Evolutionary conservation across 2,329 filamentous ascomycete genomes (phyloP).

Genomic region (Passalora sequoiae): DNA sequence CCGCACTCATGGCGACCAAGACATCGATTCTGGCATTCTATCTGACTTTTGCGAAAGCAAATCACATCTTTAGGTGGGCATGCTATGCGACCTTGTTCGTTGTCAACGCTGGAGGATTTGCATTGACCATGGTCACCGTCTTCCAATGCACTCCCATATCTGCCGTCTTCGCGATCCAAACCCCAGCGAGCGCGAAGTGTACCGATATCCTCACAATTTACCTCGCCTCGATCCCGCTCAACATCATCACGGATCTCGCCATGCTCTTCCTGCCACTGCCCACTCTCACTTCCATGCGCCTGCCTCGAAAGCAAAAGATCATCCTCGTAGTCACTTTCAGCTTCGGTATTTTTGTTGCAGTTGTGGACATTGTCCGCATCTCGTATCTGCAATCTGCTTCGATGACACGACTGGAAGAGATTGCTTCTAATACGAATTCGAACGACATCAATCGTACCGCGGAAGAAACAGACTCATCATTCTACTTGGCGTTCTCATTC

Average conservation of each 20-base stretch:
- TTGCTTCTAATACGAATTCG: slow-evolving; percentile 12
- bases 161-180: slow-evolving; percentile 59
- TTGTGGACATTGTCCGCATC: slow-evolving; percentile 84
- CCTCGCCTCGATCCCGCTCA: slow-evolving; percentile 75
- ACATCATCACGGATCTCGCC: slow-evolving; percentile 84
- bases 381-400: slow-evolving; percentile 78
- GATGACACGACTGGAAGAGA: slow-evolving; percentile 42
- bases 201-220: slow-evolving; percentile 60
- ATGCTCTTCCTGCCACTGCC: slow-evolving; percentile 85
- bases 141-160: slow-evolving; percentile 74
- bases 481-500: slow-evolving; percentile 69
- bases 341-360: slow-evolving; percentile 78
- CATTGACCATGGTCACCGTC: slow-evolving; percentile 79
- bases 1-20: slow-evolving; percentile 84
- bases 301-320: slow-evolving; percentile 80
- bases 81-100: slow-evolving; percentile 73
- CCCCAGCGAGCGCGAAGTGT: slow-evolving; percentile 47
- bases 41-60: slow-evolving; percentile 71
- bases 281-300: slow-evolving; percentile 76
- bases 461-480: slow-evolving; percentile 50
- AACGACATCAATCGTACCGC: slow-evolving; percentile 30
- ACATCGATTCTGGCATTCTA: slow-evolving; percentile 92
- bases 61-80: slow-evolving; percentile 70
- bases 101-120: slow-evolving; percentile 71
- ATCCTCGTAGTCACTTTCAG: slow-evolving; percentile 83